These are phyloP conservation scores for Globisporangium rhizosaccharum DNA, from an alignment of 352 stramenopile species.

Conservation along the genomic window DNA sequence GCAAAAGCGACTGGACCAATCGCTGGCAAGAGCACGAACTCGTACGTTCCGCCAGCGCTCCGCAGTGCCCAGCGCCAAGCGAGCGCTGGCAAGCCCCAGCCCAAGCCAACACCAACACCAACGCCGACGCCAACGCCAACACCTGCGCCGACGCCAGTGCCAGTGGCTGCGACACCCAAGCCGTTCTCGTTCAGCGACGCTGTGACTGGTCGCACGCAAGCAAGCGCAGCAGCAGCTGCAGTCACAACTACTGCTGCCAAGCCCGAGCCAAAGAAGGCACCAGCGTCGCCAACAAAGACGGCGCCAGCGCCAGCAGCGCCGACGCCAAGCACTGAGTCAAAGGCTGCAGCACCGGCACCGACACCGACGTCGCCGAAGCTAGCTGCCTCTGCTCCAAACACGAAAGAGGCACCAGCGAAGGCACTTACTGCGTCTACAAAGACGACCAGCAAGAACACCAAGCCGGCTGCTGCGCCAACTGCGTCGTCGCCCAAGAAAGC, in stretches of 20 bases:
- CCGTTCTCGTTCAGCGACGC: slow-evolving; percentile 71
- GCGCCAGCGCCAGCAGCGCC: neutral
- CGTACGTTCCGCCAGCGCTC: slow-evolving; percentile 67
- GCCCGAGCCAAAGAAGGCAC: slow-evolving; percentile 8
- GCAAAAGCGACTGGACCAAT: neutral
- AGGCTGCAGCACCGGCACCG: neutral
- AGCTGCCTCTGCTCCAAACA: neutral
- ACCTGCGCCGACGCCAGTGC: slow-evolving; percentile 8
- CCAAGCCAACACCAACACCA: slow-evolving; percentile 3
- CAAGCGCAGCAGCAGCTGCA: neutral
- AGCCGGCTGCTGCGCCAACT: neutral
- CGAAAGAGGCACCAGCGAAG: slow-evolving; percentile 9
- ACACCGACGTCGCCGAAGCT: neutral
- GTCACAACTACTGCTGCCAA: neutral
- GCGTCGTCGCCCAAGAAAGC: slow-evolving; percentile 2
- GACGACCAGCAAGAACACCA: neutral
- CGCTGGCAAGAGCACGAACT: slow-evolving; percentile 23
- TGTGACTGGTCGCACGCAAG: slow-evolving; percentile 38
- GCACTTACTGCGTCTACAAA: slow-evolving; percentile 1
- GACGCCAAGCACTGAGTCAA: neutral
- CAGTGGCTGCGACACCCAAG: slow-evolving; percentile 21
- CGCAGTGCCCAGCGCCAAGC: slow-evolving; percentile 42
- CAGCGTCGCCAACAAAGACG: neutral
- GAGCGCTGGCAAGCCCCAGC: slow-evolving; percentile 23
- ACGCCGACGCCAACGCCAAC: neutral